These are phyloP conservation scores for Sanguinoderma infundibulare DNA, from an alignment of 1,284 basidiomycete species.

Conservation along the genomic window DNA sequence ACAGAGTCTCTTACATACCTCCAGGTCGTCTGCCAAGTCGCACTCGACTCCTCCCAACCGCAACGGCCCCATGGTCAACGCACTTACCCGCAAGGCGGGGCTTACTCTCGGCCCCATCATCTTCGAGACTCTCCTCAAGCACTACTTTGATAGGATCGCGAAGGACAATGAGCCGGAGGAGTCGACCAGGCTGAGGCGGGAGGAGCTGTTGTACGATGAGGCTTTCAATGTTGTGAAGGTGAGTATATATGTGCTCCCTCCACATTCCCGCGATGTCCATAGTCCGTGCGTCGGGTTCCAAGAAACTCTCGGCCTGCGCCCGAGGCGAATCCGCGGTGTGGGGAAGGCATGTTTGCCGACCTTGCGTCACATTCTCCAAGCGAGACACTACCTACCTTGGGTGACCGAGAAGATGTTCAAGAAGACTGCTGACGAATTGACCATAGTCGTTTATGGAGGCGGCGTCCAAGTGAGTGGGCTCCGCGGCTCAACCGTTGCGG, in stretches of 20 bases:
- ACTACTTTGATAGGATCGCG: conserved; percentile 74
- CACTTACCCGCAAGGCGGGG: conserved; percentile 63
- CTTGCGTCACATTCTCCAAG: background rate
- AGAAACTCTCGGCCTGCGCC: background rate
- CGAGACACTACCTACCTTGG: too few relatives aligned
- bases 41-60: background rate
- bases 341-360: background rate
- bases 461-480: conserved; percentile 40
- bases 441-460: conserved; percentile 52
- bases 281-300: background rate
- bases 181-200: conserved; percentile 59
- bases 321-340: background rate
- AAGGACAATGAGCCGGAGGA: conserved; percentile 41
- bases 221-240: conserved; percentile 84
- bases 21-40: background rate
- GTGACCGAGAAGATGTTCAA: background rate
- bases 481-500: too few relatives aligned
- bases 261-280: background rate
- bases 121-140: conserved; percentile 80
- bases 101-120: conserved; percentile 75
- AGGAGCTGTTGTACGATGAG: conserved; percentile 85
- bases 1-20: background rate
- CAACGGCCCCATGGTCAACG: conserved; percentile 40
- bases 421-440: background rate
- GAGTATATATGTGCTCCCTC: conserved; percentile 6